These are phyloP conservation scores for Citrus reticulata DNA, from an alignment of 345 rosid genomes.

Conservation along the genomic window DNA sequence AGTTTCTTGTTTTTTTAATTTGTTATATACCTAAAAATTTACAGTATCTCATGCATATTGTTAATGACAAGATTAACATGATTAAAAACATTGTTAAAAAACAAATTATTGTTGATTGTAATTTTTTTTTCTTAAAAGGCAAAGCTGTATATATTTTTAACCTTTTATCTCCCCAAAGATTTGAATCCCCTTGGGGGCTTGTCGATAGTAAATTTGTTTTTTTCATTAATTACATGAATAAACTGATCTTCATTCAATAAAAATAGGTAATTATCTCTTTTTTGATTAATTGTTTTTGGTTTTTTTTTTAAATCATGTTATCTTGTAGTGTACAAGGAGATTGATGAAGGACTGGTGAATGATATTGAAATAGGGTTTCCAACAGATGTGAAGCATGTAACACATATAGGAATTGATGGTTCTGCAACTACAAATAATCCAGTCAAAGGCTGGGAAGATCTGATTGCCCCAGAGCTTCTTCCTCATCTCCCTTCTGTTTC, in stretches of 20 bases:
- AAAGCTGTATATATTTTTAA: no score
- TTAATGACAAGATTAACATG: no score
- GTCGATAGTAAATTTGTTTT: not conserved
- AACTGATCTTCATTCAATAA: not conserved
- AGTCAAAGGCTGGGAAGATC: slow-evolving; percentile 18
- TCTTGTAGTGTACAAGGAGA: slow-evolving; percentile 47
- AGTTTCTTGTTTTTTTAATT: no score
- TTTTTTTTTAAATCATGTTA: not conserved
- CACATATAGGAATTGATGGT: slow-evolving; percentile 70
- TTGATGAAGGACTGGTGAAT: slow-evolving; percentile 29
- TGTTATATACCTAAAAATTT: no score
- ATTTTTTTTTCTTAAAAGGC: no score
- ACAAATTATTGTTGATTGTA: no score
- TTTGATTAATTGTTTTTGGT: not conserved
- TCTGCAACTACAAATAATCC: slow-evolving; percentile 11
- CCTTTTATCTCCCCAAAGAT: no score
- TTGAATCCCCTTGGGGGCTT: no score
- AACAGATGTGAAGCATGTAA: slow-evolving; percentile 77
- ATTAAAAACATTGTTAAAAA: no score
- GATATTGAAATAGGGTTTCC: slow-evolving; percentile 73
- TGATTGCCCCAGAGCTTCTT: not conserved
- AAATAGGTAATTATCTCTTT: not conserved
- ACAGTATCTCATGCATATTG: no score
- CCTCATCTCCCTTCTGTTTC: slow-evolving; percentile 2
- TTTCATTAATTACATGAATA: not conserved